Evolutionary conservation across 257 asterid genomes (phyloP).

Genomic region (Gentiana straminea): DNA sequence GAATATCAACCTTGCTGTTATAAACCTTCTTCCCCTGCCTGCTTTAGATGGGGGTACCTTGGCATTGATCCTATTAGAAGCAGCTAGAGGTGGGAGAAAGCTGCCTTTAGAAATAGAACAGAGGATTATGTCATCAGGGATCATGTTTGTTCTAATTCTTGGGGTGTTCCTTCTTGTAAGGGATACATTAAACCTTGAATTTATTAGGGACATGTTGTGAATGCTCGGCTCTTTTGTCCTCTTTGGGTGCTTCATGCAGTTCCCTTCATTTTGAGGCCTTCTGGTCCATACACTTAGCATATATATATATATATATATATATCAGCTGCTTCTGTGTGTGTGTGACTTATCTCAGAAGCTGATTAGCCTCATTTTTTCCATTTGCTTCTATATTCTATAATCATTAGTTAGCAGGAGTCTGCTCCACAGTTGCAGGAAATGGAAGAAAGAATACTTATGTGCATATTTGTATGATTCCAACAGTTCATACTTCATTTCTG

Average conservation of each 20-base stretch:
- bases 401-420: too few species aligned
- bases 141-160: conserved; percentile 54
- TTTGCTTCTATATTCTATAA: too few species aligned
- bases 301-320: too few species aligned
- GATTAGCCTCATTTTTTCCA: too few species aligned
- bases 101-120: conserved; percentile 86
- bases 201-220: conserved; percentile 70
- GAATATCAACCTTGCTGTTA: conserved; percentile 87
- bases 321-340: too few species aligned
- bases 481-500: too few species aligned
- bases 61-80: conserved; percentile 78
- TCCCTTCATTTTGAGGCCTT: too few species aligned
- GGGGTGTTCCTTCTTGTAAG: conserved; percentile 84
- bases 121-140: conserved; percentile 83
- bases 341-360: too few species aligned
- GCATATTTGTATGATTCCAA: too few species aligned
- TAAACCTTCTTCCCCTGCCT: conserved; percentile 89
- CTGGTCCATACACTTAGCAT: too few species aligned
- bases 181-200: conserved; percentile 80
- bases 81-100: conserved; percentile 91
- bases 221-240: conserved; percentile 5
- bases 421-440: too few species aligned
- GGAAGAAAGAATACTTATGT: too few species aligned
- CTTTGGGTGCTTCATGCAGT: background rate
- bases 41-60: conserved; percentile 93